A percentile compares a stretch with the other conserved stretches of the same genome.
Conservation (phyloP, 768 basidiomycete species). For the Pleurotus giganteus region DNA sequence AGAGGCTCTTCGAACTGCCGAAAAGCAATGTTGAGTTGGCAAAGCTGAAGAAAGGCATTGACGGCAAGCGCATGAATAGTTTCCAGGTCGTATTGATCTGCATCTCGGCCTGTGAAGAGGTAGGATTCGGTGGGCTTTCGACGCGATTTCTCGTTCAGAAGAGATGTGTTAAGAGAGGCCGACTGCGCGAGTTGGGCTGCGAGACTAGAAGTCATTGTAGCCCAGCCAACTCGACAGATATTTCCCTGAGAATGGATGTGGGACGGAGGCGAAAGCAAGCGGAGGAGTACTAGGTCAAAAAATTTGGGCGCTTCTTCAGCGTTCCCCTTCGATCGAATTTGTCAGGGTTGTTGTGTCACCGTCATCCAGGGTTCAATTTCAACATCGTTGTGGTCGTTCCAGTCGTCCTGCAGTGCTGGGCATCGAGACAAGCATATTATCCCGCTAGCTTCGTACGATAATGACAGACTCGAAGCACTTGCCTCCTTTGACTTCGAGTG, state of each 20-base stretch:
- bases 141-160: slow-evolving; percentile 64
- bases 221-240: background rate
- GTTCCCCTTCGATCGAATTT: no score
- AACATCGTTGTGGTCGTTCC: no score
- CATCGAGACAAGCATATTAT: no score
- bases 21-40: slow-evolving; percentile 57
- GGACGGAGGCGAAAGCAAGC: background rate
- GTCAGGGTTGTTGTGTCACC: no score
- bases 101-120: slow-evolving; percentile 81
- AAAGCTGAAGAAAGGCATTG: slow-evolving; percentile 76
- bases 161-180: slow-evolving; percentile 73
- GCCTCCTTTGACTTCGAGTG: slow-evolving; percentile 37
- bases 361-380: no score
- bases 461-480: slow-evolving; percentile 15
- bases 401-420: background rate
- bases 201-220: slow-evolving; percentile 63
- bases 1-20: slow-evolving; percentile 63
- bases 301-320: no score
- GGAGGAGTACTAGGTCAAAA: no score
- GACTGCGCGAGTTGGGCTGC: slow-evolving; percentile 78
- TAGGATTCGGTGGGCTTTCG: slow-evolving; percentile 76
- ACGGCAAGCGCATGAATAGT: slow-evolving; percentile 77
- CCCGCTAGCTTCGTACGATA: no score
- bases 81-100: slow-evolving; percentile 84
- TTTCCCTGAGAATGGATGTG: background rate